Conservation (phyloP, 345 rosid species). For the Hibiscus tridactylites region DNA sequence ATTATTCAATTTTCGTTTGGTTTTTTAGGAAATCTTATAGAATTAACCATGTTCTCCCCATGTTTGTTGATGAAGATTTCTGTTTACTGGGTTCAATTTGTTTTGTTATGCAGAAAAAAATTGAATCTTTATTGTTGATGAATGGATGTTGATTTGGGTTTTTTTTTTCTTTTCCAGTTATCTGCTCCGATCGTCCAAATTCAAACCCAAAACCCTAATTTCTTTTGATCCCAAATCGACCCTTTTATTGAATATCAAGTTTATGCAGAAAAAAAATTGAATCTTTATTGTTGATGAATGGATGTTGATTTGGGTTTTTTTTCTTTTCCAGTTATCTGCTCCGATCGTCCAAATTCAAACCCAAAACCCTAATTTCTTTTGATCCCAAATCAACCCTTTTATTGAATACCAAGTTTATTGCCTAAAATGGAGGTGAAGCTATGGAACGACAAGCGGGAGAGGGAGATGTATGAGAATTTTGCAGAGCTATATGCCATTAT, state of each 20-base stretch:
- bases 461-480: constrained; percentile 95
- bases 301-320: not conserved
- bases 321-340: constrained; percentile 47
- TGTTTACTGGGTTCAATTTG: not conserved
- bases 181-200: constrained; percentile 66
- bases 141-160: not conserved
- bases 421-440: constrained; percentile 79
- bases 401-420: not conserved
- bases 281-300: not conserved
- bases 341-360: constrained; percentile 34
- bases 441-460: constrained; percentile 94
- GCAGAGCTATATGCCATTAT: constrained; percentile 93
- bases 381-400: not conserved
- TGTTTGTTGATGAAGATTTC: not conserved
- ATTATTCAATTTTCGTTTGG: not conserved
- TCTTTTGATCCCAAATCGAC: not conserved
- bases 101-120: not conserved
- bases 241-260: not conserved
- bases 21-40: not conserved
- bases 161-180: constrained; percentile 15
- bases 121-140: not conserved
- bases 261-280: not conserved
- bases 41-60: not conserved
- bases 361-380: not conserved
- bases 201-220: not conserved